Evolutionary conservation across 1,284 basidiomycete genomes (phyloP).

Genomic region (Clitocybe nebularis): DNA sequence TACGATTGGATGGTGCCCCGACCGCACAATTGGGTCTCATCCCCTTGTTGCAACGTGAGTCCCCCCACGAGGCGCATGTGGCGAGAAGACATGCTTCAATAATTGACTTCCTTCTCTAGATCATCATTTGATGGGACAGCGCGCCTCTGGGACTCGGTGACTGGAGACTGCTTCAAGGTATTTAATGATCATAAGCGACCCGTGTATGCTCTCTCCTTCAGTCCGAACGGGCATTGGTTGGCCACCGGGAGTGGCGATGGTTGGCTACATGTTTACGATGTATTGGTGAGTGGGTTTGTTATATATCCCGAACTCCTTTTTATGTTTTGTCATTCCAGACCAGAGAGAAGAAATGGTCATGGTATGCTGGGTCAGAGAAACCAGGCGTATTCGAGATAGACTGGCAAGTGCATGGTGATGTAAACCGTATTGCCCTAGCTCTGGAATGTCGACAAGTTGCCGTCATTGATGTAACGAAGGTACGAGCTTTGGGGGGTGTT

Average conservation of each 20-base stretch:
- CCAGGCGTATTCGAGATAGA: conserved; percentile 63
- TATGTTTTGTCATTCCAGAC: conserved; percentile 27
- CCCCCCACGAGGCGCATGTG: too few relatives aligned
- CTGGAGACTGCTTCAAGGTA: conserved; percentile 65
- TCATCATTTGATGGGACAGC: conserved; percentile 75
- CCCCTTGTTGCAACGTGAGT: conserved; percentile 71
- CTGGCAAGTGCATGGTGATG: conserved; percentile 47
- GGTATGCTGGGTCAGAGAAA: conserved; percentile 46
- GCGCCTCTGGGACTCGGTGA: conserved; percentile 73
- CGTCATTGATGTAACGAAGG: conserved; percentile 47
- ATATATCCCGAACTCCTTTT: not conserved
- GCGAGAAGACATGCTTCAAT: too few relatives aligned
- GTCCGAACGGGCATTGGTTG: conserved; percentile 58
- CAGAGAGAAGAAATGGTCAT: conserved; percentile 49
- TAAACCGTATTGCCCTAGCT: conserved; percentile 57
- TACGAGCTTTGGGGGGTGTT: conserved; percentile 31
- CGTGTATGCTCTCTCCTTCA: conserved; percentile 67
- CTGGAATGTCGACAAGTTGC: conserved; percentile 52
- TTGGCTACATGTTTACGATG: conserved; percentile 53
- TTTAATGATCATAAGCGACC: conserved; percentile 64
- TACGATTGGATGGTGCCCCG: conserved; percentile 70
- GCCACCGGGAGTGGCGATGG: conserved; percentile 63
- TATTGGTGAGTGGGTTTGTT: conserved; percentile 32
- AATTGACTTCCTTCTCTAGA: conserved; percentile 39
- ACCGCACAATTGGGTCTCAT: conserved; percentile 37